Conservation (phyloP, 306 rosid species). For the Inga oerstediana region DNA sequence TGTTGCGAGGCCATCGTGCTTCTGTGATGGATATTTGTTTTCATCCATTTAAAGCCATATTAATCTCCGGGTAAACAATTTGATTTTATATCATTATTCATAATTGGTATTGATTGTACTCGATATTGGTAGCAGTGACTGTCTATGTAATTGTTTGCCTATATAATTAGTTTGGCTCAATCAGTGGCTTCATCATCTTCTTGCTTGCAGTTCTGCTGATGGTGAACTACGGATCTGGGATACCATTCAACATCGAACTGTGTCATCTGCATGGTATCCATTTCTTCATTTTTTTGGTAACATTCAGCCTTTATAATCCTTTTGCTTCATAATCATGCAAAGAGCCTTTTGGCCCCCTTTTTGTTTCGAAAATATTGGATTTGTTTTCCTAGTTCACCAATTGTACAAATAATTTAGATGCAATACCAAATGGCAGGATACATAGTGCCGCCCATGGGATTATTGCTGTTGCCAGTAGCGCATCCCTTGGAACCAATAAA, state of each 20-base stretch:
- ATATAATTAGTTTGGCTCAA: background rate
- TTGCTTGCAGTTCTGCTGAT: slow-evolving; percentile 66
- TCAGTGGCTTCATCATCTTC: background rate
- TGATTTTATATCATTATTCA: background rate
- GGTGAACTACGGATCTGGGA: slow-evolving; percentile 95
- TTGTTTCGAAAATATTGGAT: background rate
- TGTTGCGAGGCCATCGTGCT: slow-evolving; percentile 87
- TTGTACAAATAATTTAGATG: background rate
- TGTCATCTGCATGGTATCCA: slow-evolving; percentile 74
- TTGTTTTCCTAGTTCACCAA: background rate
- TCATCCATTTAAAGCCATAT: slow-evolving; percentile 61
- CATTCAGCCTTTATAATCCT: background rate
- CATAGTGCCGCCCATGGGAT: slow-evolving; percentile 92
- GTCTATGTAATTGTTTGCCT: slow-evolving; percentile 1
- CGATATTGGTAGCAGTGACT: background rate
- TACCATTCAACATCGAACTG: slow-evolving; percentile 69
- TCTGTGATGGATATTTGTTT: slow-evolving; percentile 76
- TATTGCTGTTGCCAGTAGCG: slow-evolving; percentile 60
- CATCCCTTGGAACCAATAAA: slow-evolving; percentile 64
- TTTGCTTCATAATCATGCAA: background rate
- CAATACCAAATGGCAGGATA: slow-evolving; percentile 47
- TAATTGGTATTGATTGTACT: background rate
- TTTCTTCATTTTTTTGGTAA: background rate
- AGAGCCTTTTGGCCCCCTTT: background rate
- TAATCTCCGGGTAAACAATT: slow-evolving; percentile 65